These are phyloP conservation scores for Neoascochyta sp. DNA, from an alignment of 2,329 filamentous ascomycete genomes.

Conservation along the genomic window DNA sequence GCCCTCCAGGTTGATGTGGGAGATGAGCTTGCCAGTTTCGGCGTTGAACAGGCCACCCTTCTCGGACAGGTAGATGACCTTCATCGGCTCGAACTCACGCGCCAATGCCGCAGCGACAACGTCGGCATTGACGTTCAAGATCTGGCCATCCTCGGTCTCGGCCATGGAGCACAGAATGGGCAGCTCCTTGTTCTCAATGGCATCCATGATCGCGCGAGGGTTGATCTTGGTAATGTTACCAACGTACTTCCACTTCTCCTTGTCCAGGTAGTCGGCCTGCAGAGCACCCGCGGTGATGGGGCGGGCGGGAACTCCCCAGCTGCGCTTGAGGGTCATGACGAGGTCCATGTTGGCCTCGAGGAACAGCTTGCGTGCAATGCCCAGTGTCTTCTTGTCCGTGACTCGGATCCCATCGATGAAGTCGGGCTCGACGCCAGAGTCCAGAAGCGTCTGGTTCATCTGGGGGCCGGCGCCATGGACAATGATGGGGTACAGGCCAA, in stretches of 20 bases:
- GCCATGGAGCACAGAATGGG: constrained; percentile 96
- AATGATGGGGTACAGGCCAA: constrained; percentile 90
- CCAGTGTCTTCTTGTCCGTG: constrained; percentile 91
- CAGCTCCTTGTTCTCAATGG: constrained; percentile 80
- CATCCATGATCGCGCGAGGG: constrained; percentile 82
- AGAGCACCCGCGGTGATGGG: constrained; percentile 89
- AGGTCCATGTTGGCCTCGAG: constrained; percentile 93
- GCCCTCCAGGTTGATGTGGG: constrained; percentile 93
- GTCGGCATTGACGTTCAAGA: constrained; percentile 97
- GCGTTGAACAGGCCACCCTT: constrained; percentile 95
- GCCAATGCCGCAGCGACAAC: constrained; percentile 93
- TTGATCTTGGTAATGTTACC: constrained; percentile 94
- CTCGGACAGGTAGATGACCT: constrained; percentile 98
- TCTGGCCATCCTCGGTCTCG: constrained; percentile 83
- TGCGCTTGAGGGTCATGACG: constrained; percentile 76
- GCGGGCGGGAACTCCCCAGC: constrained; percentile 81
- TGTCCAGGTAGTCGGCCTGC: constrained; percentile 89
- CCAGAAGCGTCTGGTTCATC: constrained; percentile 85
- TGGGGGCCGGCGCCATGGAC: constrained; percentile 94
- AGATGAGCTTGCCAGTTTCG: constrained; percentile 91
- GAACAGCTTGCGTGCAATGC: constrained; percentile 87
- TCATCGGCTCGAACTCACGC: constrained; percentile 81
- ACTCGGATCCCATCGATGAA: constrained; percentile 96
- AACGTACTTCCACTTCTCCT: constrained; percentile 92
- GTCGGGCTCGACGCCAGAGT: constrained; percentile 87